Evolutionary conservation across 495 filamentous ascomycete species (phyloP).

Genomic region (Penicillium salamii): DNA sequence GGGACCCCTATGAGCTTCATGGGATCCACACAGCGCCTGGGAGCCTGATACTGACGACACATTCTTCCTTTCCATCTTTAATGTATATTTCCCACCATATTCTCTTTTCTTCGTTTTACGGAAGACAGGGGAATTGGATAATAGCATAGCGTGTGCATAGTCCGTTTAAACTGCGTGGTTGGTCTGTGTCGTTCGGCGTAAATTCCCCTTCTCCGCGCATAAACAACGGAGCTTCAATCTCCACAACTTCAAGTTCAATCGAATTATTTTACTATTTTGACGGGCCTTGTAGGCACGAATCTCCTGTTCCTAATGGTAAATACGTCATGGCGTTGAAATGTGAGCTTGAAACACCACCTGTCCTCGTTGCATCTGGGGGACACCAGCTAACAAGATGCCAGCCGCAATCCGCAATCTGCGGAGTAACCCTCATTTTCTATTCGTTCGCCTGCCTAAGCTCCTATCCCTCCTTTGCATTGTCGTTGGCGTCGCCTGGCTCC

Average conservation of each 20-base stretch:
- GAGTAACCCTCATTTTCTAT: slow-evolving; percentile 41
- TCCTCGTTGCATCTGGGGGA: slow-evolving; percentile 7
- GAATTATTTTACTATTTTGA: slow-evolving; percentile 10
- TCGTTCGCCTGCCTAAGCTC: slow-evolving; percentile 37
- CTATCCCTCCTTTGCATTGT: slow-evolving; percentile 83
- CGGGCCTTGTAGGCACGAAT: slow-evolving; percentile 15
- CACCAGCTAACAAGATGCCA: slow-evolving; percentile 22
- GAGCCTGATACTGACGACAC: slow-evolving; percentile 39
- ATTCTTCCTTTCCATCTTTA: slow-evolving; percentile 19
- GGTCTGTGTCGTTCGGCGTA: slow-evolving; percentile 23
- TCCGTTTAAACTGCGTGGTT: slow-evolving; percentile 22
- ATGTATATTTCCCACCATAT: slow-evolving; percentile 35
- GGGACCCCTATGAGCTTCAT: slow-evolving; percentile 56
- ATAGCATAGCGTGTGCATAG: slow-evolving; percentile 27
- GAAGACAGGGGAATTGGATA: slow-evolving; percentile 17
- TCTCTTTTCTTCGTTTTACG: slow-evolving; percentile 9
- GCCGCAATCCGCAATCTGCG: slow-evolving; percentile 44
- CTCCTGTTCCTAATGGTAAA: slow-evolving; percentile 20
- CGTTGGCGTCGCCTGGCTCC: slow-evolving; percentile 86
- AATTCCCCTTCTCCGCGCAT: slow-evolving; percentile 21
- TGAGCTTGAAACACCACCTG: slow-evolving; percentile 27
- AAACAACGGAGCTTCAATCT: slow-evolving; percentile 20
- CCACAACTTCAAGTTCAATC: slow-evolving; percentile 8
- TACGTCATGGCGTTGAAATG: slow-evolving; percentile 42
- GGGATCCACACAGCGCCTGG: slow-evolving; percentile 63